Conservation (phyloP, 768 basidiomycete species). For the Mycena polygramma region DNA sequence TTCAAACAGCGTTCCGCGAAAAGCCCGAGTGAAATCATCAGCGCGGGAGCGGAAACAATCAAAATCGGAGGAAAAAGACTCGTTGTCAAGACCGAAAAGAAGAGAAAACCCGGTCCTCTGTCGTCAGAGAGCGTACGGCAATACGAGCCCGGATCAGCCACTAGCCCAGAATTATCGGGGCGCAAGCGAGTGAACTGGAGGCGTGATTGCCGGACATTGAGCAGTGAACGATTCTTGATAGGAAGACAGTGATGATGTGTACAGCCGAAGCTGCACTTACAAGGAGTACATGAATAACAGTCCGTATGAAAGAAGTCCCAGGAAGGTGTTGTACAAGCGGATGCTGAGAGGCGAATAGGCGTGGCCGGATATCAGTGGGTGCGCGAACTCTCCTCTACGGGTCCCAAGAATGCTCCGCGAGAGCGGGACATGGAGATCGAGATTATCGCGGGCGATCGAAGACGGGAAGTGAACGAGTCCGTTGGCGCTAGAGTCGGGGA, state of each 20-base stretch:
- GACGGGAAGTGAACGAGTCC: conserved; percentile 22
- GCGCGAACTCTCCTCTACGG: conserved; percentile 18
- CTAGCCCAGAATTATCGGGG: conserved; percentile 11
- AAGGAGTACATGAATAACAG: conserved; percentile 28
- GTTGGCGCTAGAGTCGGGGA: conserved; percentile 31
- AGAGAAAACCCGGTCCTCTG: not conserved
- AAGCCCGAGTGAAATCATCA: not conserved
- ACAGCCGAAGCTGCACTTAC: conserved; percentile 33
- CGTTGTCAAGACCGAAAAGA: not conserved
- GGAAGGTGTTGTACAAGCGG: conserved; percentile 29
- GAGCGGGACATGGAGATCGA: conserved; percentile 26
- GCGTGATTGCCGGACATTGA: conserved; percentile 27
- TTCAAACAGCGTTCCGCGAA: too few relatives aligned
- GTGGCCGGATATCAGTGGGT: conserved; percentile 35
- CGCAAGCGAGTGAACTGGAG: conserved; percentile 2
- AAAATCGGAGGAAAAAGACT: not conserved
- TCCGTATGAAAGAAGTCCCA: conserved; percentile 32
- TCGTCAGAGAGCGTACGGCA: conserved; percentile 2
- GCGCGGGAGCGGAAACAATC: conserved; percentile 1
- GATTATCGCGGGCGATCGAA: conserved; percentile 33
- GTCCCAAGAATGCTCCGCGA: conserved; percentile 12
- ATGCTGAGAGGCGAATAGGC: conserved; percentile 34
- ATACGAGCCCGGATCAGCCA: conserved; percentile 18
- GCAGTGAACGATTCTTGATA: too few relatives aligned
- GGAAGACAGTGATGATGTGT: conserved; percentile 16